Base-by-base conservation (phyloP, 805 yeast species). In the Clavispora vitiphila region DNA sequence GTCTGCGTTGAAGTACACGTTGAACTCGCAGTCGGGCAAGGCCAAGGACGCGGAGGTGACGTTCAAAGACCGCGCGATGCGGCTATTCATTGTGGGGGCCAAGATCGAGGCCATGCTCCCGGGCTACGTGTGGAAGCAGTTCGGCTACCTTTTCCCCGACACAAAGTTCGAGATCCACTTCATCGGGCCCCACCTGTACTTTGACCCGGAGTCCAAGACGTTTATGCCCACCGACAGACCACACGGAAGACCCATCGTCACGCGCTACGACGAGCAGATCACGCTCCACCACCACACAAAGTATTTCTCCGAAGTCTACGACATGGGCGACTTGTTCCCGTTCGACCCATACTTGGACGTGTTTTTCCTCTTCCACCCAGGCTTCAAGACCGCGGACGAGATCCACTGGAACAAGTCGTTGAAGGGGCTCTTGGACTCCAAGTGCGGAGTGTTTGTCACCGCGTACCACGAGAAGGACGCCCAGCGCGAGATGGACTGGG, bases 341-440 rank as follows among this genome's bases (percentile, higher is more conserved):
- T 93, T 90, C 62, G 99, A 93, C 62, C 99, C 99, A 35, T 93
- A 91, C 64, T 76, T 87, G 60, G 99, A 93, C 61, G 79, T 80
- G 21, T 93, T 93, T 65, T 89, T 88, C 76, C 73, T 86, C 40
- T 93, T 91, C 84, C 98, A 91, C 62, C 98, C 99, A 3, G 96
- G 96, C 31, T 78, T 89, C 57, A 82, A 87, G 15, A 84, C 93
- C 7, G 85, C 86, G 11, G 96, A 87, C 56, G 74, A 77, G 60
- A 82, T 83, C 44, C 77, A 80, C 57, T 91, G 98, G 97, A 77
- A 77, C 49, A 83, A 86, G 61, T 74, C 96, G 0, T 68, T 93
- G 51, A 88, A 88, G 40, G 96, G 91, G 3, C 69, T 93, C 49
- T 70, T 93, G 49, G 98, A 93, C 49, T 83, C 96, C 37, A 93